These are phyloP conservation scores for Tylopilus sp. DNA, from an alignment of 1,284 basidiomycete genomes.

Conservation along the genomic window DNA sequence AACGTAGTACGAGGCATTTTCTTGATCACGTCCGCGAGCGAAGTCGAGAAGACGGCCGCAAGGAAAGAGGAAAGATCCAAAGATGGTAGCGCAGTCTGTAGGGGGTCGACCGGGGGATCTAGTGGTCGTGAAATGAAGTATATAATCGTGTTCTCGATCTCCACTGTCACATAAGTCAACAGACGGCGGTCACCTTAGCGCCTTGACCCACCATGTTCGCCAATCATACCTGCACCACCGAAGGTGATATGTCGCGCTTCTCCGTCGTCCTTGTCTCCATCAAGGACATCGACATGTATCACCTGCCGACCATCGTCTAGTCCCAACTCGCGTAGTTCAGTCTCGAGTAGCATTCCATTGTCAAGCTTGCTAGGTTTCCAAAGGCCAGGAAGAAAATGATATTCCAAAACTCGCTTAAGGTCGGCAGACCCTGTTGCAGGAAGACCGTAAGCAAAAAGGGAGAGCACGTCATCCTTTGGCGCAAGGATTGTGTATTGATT, in stretches of 20 bases:
- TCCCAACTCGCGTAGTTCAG: conserved; percentile 68
- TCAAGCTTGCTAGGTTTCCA: conserved; percentile 69
- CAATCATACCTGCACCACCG: conserved; percentile 80
- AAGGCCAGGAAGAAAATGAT: conserved; percentile 85
- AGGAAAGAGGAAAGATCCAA: conserved; percentile 88
- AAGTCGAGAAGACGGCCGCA: conserved; percentile 83
- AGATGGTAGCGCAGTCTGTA: conserved; percentile 81
- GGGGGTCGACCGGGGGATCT: conserved; percentile 76
- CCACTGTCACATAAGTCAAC: conserved; percentile 46
- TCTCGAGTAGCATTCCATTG: conserved; percentile 76
- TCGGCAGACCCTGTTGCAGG: conserved; percentile 67
- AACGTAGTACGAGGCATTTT: conserved; percentile 74
- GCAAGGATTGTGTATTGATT: conserved; percentile 81
- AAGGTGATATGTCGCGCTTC: conserved; percentile 70
- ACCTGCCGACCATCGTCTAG: conserved; percentile 73
- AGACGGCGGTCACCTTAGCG: not conserved
- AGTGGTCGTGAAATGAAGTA: conserved; percentile 89
- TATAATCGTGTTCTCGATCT: conserved; percentile 77
- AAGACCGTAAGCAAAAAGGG: conserved; percentile 52
- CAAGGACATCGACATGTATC: conserved; percentile 65
- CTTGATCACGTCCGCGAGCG: conserved; percentile 71
- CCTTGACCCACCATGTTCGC: conserved; percentile 62
- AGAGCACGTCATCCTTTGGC: conserved; percentile 83
- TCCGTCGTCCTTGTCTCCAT: conserved; percentile 45
- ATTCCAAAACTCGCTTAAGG: conserved; percentile 66